Conservation (phyloP, 2,329 filamentous ascomycete species). For the Cercospora beticola region DNA sequence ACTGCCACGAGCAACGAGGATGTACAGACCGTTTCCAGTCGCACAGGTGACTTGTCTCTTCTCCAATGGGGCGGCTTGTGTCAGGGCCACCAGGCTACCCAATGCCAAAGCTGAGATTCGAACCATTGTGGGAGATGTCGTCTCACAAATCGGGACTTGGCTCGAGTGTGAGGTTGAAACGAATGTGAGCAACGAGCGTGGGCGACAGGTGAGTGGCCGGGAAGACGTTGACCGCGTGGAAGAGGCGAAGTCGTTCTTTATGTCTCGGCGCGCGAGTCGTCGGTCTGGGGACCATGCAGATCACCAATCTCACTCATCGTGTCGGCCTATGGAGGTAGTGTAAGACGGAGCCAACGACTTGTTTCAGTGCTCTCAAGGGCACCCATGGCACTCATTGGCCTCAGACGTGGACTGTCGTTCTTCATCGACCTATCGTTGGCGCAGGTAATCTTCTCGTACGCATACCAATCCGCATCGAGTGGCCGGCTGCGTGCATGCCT, state of each 20-base stretch:
- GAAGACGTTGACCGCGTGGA: neutral
- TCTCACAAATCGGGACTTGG: neutral
- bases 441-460: neutral
- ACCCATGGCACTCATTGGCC: neutral
- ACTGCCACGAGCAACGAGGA: constrained; percentile 41
- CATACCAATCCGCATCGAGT: neutral
- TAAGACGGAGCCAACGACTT: neutral
- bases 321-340: neutral
- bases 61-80: constrained; percentile 22
- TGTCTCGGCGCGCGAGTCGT: neutral
- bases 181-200: neutral
- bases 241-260: neutral
- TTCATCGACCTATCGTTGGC: neutral
- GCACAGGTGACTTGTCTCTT: constrained; percentile 27
- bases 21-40: constrained; percentile 30
- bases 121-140: neutral
- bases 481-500: neutral
- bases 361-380: neutral
- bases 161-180: neutral
- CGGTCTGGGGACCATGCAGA: neutral
- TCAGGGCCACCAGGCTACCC: constrained; percentile 5
- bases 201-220: neutral
- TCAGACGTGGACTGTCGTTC: neutral
- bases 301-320: neutral
- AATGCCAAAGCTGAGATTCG: neutral